phyloP scores from a whole-genome alignment of 345 rosid species.

The Pistacia integerrima region DNA sequence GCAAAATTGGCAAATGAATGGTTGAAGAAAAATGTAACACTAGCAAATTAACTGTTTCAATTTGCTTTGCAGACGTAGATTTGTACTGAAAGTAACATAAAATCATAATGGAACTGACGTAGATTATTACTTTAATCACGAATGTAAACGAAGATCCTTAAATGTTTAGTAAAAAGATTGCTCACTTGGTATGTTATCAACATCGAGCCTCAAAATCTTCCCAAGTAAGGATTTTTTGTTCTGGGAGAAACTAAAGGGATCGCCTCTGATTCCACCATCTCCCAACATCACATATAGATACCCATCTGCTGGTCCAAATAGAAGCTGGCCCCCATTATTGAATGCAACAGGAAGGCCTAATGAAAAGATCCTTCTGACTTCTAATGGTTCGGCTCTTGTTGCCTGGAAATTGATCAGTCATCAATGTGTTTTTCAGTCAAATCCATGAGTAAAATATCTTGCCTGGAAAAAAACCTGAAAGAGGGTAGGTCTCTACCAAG shows the following conservation, averaged over 20 bases:
- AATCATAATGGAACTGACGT: slow-evolving; percentile 1
- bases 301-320: slow-evolving; percentile 84
- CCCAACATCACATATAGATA: slow-evolving; percentile 89
- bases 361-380: slow-evolving; percentile 86
- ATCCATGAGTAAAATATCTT: slow-evolving; percentile 3
- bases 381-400: slow-evolving; percentile 61
- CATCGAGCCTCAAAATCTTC: slow-evolving; percentile 87
- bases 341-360: slow-evolving; percentile 87
- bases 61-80: background rate
- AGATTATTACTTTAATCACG: background rate
- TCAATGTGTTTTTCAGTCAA: background rate
- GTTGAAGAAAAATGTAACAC: background rate
- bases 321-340: slow-evolving; percentile 87
- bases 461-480: background rate
- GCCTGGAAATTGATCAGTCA: slow-evolving; percentile 52
- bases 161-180: background rate
- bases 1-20: slow-evolving; percentile 2
- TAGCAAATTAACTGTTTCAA: too few relatives aligned
- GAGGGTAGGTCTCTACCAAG: slow-evolving; percentile 33
- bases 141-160: too few relatives aligned
- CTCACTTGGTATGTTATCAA: slow-evolving; percentile 81
- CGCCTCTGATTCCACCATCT: slow-evolving; percentile 78
- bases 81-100: background rate
- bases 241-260: slow-evolving; percentile 82
- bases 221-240: slow-evolving; percentile 93